Evolutionary conservation across 352 stramenopile species (phyloP).

Genomic region (Phytophthora europaea): DNA sequence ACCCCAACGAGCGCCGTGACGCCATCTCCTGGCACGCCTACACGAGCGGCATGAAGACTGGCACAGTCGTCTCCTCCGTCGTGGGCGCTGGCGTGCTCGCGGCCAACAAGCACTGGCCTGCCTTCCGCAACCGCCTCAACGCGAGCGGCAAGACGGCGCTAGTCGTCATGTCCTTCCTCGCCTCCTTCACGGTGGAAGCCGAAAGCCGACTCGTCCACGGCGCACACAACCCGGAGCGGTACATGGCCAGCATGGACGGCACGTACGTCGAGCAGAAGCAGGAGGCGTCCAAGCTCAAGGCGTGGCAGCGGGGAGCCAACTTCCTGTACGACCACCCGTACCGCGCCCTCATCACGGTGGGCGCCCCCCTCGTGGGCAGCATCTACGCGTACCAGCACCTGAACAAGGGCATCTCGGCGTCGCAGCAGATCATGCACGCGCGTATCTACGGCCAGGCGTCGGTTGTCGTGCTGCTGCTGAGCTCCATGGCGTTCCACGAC

Average conservation of each 20-base stretch:
- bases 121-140: conserved; percentile 75
- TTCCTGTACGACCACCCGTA: conserved; percentile 83
- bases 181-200: conserved; percentile 66
- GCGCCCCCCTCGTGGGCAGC: conserved; percentile 64
- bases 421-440: conserved; percentile 86
- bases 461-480: conserved; percentile 68
- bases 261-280: conserved; percentile 54
- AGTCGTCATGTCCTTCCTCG: conserved; percentile 65
- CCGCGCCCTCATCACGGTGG: conserved; percentile 50
- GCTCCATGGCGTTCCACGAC: conserved; percentile 84
- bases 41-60: conserved; percentile 58
- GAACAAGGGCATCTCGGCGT: conserved; percentile 72
- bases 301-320: conserved; percentile 65
- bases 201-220: conserved; percentile 67
- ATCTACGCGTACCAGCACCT: conserved; percentile 74
- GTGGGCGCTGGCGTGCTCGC: conserved; percentile 39
- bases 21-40: conserved; percentile 75
- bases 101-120: conserved; percentile 64
- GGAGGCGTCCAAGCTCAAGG: conserved; percentile 44
- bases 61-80: conserved; percentile 32
- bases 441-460: conserved; percentile 80
- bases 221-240: conserved; percentile 72
- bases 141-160: conserved; percentile 74
- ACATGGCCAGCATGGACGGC: conserved; percentile 64
- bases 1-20: conserved; percentile 61